Evolutionary conservation across 768 basidiomycete species (phyloP), one percentile per base, ranked within the genome.

Genomic region (Kwoniella sp.): DNA sequence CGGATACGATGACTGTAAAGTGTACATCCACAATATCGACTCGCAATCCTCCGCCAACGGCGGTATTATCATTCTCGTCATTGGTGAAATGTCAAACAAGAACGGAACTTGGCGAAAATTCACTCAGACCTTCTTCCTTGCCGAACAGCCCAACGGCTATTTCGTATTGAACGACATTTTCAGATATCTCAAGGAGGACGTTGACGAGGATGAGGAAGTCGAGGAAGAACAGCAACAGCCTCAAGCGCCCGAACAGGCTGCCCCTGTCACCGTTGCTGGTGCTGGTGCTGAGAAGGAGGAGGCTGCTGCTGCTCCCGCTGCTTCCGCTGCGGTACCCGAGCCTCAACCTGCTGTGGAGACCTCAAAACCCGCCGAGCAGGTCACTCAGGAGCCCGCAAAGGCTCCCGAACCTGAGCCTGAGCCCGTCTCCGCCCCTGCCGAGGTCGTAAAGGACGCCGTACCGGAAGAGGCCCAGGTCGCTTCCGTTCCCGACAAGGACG

Each of bases 161-260:
- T 99, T 95, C 79, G 96, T 99, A 69, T 88, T 99, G 82, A 99
- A 99, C 82, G 96, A 99, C 83, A 97, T 98, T 83, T 99, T 98
- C 88, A 90, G 96, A 64, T 98, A 96, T 85, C 84, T 99, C 68
- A 97, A 96, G 83, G 96, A 97, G 82, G 93, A 97, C 77, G 83
- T 86, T 8, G 88, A 90, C 58, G 92, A 92, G 69, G 84, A 84
- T 27, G 92, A 91, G 60, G 90, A 90, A 50, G 85, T 81, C 37
- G 79, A 79, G 78, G 77, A 82, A 80, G 78, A 79, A 30, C 40
- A 44, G 17, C 40, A 44, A 44, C 40, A 44, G 17, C 40, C 40
- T 15, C 40, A 44, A 19, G 40, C 40, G 3, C 73, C 78, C 21
- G 77, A 69, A 68, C 51, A 55, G 47, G 36, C 67, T n/a, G 66